Evolutionary conservation across 2,329 filamentous ascomycete species (phyloP).

Genomic region (Monosporascus cannonballus): DNA sequence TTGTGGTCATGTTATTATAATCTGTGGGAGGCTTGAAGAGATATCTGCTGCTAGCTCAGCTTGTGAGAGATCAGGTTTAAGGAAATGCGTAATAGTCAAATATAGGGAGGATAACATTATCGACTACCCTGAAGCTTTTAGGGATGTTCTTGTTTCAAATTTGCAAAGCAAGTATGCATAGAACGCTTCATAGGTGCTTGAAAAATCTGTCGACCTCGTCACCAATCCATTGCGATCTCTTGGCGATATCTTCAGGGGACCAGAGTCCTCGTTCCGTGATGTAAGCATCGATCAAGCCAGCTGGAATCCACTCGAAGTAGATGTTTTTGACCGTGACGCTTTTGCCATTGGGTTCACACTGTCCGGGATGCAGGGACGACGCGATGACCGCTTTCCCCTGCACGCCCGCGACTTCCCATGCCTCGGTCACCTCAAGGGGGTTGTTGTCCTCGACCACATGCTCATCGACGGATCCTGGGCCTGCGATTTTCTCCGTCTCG

Average conservation of each 20-base stretch:
- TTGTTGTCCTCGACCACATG: conserved; percentile 46
- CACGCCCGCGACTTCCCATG: conserved; percentile 34
- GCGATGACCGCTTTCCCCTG: conserved; percentile 15
- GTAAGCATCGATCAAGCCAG: conserved; percentile 44
- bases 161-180: no score
- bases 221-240: conserved; percentile 31
- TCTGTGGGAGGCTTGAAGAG: no score
- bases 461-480: conserved; percentile 35
- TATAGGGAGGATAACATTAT: no score
- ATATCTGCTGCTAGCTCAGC: no score
- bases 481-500: conserved; percentile 56
- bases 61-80: no score
- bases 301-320: conserved; percentile 58
- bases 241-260: conserved; percentile 31
- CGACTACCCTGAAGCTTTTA: no score
- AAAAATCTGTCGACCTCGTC: conserved; percentile 37
- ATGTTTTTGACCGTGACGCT: conserved; percentile 37
- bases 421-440: conserved; percentile 39
- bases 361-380: conserved; percentile 1
- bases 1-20: no score
- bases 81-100: no score
- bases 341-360: conserved; percentile 1
- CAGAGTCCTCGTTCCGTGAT: conserved; percentile 47
- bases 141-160: no score
- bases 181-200: conserved; percentile 27